These are phyloP conservation scores for Vanderwaltozyma yarrowii DNA, from an alignment of 805 yeast species.

Conservation along the genomic window DNA sequence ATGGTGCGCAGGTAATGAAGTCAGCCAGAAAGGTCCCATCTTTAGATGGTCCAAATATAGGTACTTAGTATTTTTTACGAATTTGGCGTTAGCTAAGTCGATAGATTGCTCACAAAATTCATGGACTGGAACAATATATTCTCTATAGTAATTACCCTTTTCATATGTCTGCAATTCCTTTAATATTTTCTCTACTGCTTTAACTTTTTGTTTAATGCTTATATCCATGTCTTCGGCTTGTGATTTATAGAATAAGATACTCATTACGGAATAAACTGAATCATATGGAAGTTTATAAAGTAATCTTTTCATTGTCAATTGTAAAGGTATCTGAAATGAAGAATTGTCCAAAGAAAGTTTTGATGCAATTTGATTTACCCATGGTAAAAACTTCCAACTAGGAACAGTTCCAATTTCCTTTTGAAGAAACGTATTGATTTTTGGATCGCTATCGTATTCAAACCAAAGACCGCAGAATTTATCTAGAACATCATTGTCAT, in stretches of 20 bases:
- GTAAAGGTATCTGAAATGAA: constrained; percentile 47
- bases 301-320: constrained; percentile 36
- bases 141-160: constrained; percentile 16
- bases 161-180: constrained; percentile 25
- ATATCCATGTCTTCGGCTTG: constrained; percentile 29
- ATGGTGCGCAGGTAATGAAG: constrained; percentile 31
- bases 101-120: constrained; percentile 42
- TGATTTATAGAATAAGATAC: constrained; percentile 39
- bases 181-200: constrained; percentile 45
- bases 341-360: constrained; percentile 42
- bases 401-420: constrained; percentile 38
- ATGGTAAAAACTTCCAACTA: constrained; percentile 53
- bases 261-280: constrained; percentile 50
- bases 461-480: constrained; percentile 81
- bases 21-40: constrained; percentile 50
- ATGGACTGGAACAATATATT: constrained; percentile 37
- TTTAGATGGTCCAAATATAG: constrained; percentile 27
- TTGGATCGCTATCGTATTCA: constrained; percentile 39
- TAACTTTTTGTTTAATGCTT: constrained; percentile 35
- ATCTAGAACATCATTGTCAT: constrained; percentile 51
- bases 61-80: constrained; percentile 10
- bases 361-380: constrained; percentile 78
- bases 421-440: constrained; percentile 35
- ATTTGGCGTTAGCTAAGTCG: constrained; percentile 39
- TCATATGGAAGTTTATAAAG: constrained; percentile 62